phyloP scores from a whole-genome alignment of 495 filamentous ascomycete species.

The Pseudomonodictys pantanalensis region DNA sequence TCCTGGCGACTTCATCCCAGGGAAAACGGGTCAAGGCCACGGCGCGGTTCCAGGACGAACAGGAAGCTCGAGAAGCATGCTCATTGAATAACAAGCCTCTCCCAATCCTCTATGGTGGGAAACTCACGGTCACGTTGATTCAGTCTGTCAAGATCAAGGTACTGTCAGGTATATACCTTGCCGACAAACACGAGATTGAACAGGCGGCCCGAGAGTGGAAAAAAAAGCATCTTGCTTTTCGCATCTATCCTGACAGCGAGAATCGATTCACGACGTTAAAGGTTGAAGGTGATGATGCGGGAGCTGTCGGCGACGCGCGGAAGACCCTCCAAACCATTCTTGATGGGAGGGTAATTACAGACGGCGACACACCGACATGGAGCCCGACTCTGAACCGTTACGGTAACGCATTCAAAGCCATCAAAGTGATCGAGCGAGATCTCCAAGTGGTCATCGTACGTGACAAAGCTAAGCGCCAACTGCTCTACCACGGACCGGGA shows the following conservation, averaged over 20 bases:
- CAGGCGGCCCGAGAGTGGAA: not conserved
- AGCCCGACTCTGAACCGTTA: not conserved
- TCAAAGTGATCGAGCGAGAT: not conserved
- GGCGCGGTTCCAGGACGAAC: constrained; percentile 24
- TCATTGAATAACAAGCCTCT: constrained; percentile 18
- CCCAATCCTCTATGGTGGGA: not conserved
- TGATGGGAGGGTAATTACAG: not conserved
- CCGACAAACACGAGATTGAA: not conserved
- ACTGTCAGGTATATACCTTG: not conserved
- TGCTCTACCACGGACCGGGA: not conserved
- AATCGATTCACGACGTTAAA: constrained; percentile 31
- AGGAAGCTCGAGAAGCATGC: constrained; percentile 14
- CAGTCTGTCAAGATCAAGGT: not conserved
- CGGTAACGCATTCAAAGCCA: not conserved
- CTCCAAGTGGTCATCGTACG: not conserved
- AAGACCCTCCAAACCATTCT: constrained; percentile 34
- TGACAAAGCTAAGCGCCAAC: not conserved
- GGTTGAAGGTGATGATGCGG: constrained; percentile 44
- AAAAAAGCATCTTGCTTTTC: not conserved
- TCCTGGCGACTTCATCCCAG: not conserved
- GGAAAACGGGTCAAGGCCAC: constrained; percentile 26
- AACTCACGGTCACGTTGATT: not conserved
- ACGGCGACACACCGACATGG: not conserved
- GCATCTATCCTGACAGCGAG: not conserved
- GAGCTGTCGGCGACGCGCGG: constrained; percentile 42